Base-by-base conservation (phyloP, 768 basidiomycete species). In the Tephrocybe sp. region DNA sequence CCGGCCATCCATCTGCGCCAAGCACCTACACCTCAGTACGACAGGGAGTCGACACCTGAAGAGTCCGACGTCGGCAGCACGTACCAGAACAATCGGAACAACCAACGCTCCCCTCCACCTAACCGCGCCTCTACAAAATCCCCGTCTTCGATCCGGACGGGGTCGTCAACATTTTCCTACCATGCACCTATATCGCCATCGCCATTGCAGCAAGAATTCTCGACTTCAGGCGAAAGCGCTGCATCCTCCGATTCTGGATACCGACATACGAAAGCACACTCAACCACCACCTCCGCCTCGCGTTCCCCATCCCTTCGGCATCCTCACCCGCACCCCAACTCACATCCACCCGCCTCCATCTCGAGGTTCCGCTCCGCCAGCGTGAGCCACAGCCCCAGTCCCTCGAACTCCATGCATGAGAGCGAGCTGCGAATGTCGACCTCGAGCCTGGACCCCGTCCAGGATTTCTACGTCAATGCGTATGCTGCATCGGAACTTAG, bases 401-500 rank as follows among this genome's bases (percentile, higher is more conserved):
- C 8, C 20, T 44, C 53, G 8, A 68, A 60, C 32, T 56, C 58
- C 17, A 66, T 60, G 26, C 57, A 48, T 41, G 71, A 51, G 15
- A n/a, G 55, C 17, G 52, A 58, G 14, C 45, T 59, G 23, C 32
- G 36, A 2, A 18, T 38, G 20, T 23, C 30, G 32, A 14, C 9
- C 3, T 32, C 41, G 1, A 44, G 59, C 9, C 57, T 78, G 73
- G 86, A 76, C 49, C 63, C 73, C 0, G 32, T 81, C 7, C 80
- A 85, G 54, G 70, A 79, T 45, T 85, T 88, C 60, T 91, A 86
- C 53, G 80, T 79, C 18, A 77, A 75, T 0, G 87, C 93, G 9
- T 99, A 98, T 66, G 72, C 79, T 1, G 68, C 79, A 2, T 55
- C 75, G 4, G 91, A 95, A 63, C 72, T 98, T 28, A 81, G 81